Percentiles rank a stretch among this genome's conserved stretches.
Evolutionary conservation across 257 asterid genomes (phyloP).

Genomic region (Agastache rugosa): DNA sequence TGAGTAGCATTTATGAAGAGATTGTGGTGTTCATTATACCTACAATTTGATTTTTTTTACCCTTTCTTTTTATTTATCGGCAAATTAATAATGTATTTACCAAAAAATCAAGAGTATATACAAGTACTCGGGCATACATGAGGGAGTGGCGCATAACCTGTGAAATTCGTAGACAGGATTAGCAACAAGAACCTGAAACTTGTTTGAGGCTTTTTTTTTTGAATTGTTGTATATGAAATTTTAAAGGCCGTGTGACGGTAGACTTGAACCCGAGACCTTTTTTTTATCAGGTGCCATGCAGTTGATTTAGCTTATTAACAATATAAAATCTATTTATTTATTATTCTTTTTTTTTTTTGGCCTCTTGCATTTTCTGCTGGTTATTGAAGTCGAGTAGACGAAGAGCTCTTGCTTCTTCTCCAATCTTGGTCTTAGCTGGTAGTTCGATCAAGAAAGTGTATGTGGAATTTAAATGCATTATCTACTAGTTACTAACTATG

Average conservation of each 20-base stretch:
- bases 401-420: no score
- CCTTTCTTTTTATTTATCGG: neutral
- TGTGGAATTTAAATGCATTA: no score
- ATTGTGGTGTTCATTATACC: neutral
- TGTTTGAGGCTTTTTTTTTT: neutral
- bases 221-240: no score
- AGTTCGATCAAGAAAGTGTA: no score
- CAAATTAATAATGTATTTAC: neutral
- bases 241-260: no score
- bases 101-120: neutral
- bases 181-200: neutral
- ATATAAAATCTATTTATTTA: neutral
- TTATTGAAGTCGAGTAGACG: no score
- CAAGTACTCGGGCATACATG: neutral
- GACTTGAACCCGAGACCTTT: no score
- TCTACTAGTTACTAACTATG: no score
- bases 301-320: neutral
- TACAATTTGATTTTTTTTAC: neutral
- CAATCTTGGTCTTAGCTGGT: no score
- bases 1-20: slow-evolving; percentile 1
- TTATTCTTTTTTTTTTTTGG: neutral
- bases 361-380: neutral
- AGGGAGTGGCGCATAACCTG: neutral
- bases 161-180: neutral
- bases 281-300: slow-evolving; percentile 44